Evolutionary conservation across 2,329 filamentous ascomycete genomes (phyloP).

Genomic region (Fusarium compactum): DNA sequence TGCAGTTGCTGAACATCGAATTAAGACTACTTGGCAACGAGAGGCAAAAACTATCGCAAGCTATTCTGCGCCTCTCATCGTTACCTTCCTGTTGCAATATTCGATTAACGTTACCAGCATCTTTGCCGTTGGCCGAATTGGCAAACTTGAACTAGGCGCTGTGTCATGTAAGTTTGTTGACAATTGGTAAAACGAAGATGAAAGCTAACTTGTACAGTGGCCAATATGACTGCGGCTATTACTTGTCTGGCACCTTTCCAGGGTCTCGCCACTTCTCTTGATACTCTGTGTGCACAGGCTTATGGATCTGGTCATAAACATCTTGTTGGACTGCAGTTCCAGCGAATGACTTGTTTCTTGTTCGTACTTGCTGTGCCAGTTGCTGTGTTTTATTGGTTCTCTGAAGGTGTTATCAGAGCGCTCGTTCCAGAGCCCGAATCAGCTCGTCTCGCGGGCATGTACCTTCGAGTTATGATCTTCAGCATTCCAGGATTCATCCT

Average conservation of each 20-base stretch:
- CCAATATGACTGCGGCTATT: slow-evolving; percentile 83
- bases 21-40: slow-evolving; percentile 91
- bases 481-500: slow-evolving; percentile 81
- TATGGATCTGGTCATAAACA: slow-evolving; percentile 92
- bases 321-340: slow-evolving; percentile 84
- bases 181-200: neutral
- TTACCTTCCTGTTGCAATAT: slow-evolving; percentile 83
- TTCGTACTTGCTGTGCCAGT: slow-evolving; percentile 79
- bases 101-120: slow-evolving; percentile 86
- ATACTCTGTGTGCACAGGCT: slow-evolving; percentile 93
- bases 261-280: slow-evolving; percentile 88
- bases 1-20: slow-evolving; percentile 82
- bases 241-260: slow-evolving; percentile 82
- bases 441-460: slow-evolving; percentile 76
- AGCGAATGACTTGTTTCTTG: slow-evolving; percentile 84
- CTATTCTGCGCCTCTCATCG: slow-evolving; percentile 77
- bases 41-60: slow-evolving; percentile 83
- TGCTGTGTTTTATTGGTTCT: slow-evolving; percentile 76
- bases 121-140: slow-evolving; percentile 81
- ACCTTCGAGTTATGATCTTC: slow-evolving; percentile 77
- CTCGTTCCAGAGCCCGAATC: slow-evolving; percentile 66
- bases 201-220: slow-evolving; percentile 49
- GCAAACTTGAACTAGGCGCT: slow-evolving; percentile 68
- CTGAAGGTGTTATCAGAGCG: slow-evolving; percentile 70
- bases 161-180: slow-evolving; percentile 54